A percentile compares a stretch with the other conserved stretches of the same genome.
phyloP scores from a whole-genome alignment of 2,329 filamentous ascomycete species.

The Pyrenophora seminiperda region DNA sequence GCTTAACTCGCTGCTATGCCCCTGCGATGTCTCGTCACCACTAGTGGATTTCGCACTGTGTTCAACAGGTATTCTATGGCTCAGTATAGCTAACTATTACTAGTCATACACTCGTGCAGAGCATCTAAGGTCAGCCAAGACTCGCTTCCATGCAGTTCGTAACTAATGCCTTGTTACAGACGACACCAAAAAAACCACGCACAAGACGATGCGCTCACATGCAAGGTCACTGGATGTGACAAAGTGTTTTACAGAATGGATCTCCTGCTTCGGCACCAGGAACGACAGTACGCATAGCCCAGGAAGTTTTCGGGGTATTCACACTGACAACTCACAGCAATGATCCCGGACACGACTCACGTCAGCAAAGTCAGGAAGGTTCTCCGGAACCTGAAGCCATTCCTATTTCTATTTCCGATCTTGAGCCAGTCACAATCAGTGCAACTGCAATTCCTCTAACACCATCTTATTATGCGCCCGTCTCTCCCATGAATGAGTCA shows the following conservation, averaged over 20 bases:
- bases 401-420: constrained; percentile 17
- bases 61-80: too few relatives aligned
- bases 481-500: constrained; percentile 35
- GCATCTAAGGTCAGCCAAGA: constrained; percentile 49
- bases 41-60: too few relatives aligned
- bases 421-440: constrained; percentile 20
- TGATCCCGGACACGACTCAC: constrained; percentile 34
- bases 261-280: constrained; percentile 52
- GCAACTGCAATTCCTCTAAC: constrained; percentile 23
- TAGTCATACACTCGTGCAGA: constrained; percentile 56
- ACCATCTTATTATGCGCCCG: constrained; percentile 24
- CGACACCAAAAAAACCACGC: constrained; percentile 56
- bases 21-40: too few relatives aligned
- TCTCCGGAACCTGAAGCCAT: constrained; percentile 24
- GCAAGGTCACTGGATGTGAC: constrained; percentile 49
- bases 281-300: constrained; percentile 50
- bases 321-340: constrained; percentile 34
- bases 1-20: too few relatives aligned
- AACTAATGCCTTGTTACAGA: constrained; percentile 32
- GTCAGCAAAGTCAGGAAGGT: constrained; percentile 32
- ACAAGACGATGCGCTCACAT: constrained; percentile 48
- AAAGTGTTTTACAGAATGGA: constrained; percentile 53
- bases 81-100: constrained; percentile 32
- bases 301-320: neutral
- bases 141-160: neutral